A percentile compares a stretch with the other conserved stretches of the same genome.
phyloP scores from a whole-genome alignment of 495 filamentous ascomycete species.

The Penicillium roqueforti region DNA sequence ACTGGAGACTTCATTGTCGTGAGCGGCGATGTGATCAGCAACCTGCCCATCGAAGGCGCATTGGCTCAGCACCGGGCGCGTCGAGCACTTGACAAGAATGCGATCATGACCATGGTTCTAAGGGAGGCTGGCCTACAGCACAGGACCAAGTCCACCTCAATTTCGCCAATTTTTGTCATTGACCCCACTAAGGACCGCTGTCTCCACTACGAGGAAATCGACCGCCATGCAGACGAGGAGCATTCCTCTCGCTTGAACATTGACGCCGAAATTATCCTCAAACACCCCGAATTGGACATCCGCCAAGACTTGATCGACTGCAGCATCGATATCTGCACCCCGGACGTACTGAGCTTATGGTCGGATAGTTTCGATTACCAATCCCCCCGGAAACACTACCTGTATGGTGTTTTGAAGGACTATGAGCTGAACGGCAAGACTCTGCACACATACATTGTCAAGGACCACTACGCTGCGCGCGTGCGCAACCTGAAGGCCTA shows the following conservation, averaged over 20 bases:
- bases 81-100: slow-evolving; percentile 80
- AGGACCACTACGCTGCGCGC: slow-evolving; percentile 71
- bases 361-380: slow-evolving; percentile 98
- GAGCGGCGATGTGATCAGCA: slow-evolving; percentile 91
- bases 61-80: slow-evolving; percentile 75
- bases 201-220: slow-evolving; percentile 85
- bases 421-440: slow-evolving; percentile 95
- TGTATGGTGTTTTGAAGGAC: slow-evolving; percentile 90
- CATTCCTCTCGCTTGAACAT: slow-evolving; percentile 56
- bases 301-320: slow-evolving; percentile 90
- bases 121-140: slow-evolving; percentile 71
- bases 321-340: slow-evolving; percentile 95
- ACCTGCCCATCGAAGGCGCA: slow-evolving; percentile 75
- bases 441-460: slow-evolving; percentile 84
- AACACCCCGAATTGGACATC: slow-evolving; percentile 66
- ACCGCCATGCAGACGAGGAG: slow-evolving; percentile 37
- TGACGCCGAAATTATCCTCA: slow-evolving; percentile 65
- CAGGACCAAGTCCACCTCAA: slow-evolving; percentile 66
- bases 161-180: slow-evolving; percentile 79
- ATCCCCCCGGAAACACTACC: slow-evolving; percentile 77
- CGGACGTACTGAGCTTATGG: slow-evolving; percentile 90
- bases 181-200: slow-evolving; percentile 77
- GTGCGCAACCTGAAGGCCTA: slow-evolving; percentile 84
- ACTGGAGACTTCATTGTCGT: slow-evolving; percentile 88
- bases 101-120: slow-evolving; percentile 97